Percentiles rank a stretch among this genome's conserved stretches.
Evolutionary conservation across 495 filamentous ascomycete species (phyloP).

Genomic region (Recurvomyces mirabilis): DNA sequence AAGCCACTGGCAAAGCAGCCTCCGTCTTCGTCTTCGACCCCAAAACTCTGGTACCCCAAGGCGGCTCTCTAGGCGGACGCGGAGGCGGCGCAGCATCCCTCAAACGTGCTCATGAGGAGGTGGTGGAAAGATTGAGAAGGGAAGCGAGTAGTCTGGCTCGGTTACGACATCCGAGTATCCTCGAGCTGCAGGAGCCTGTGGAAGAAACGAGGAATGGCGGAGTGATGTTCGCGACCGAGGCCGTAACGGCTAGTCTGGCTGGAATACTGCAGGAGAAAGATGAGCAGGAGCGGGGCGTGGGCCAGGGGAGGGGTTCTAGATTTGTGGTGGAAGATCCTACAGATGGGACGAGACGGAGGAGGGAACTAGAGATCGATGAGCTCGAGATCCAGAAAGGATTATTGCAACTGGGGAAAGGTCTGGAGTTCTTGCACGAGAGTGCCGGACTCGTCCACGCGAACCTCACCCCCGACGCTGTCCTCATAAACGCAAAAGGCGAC

Average conservation of each 20-base stretch:
- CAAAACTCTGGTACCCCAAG: constrained; percentile 60
- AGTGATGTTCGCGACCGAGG: constrained; percentile 90
- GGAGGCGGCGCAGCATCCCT: constrained; percentile 52
- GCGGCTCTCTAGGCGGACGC: constrained; percentile 35
- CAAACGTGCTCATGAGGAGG: constrained; percentile 75
- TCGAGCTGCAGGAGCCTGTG: constrained; percentile 89
- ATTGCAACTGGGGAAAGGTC: constrained; percentile 80
- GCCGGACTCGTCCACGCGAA: constrained; percentile 90
- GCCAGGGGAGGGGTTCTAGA: constrained; percentile 59
- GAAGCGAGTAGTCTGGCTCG: constrained; percentile 79
- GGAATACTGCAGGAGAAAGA: constrained; percentile 79
- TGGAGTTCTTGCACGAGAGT: constrained; percentile 95
- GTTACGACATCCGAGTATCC: constrained; percentile 77
- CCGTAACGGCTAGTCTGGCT: constrained; percentile 76
- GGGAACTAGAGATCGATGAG: constrained; percentile 92
- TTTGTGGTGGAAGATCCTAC: constrained; percentile 75
- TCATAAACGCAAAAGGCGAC: constrained; percentile 91
- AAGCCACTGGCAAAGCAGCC: constrained; percentile 71
- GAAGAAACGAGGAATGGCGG: constrained; percentile 86
- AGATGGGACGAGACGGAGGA: constrained; percentile 53
- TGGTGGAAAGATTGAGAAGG: constrained; percentile 78
- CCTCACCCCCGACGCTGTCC: constrained; percentile 87
- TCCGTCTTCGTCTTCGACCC: constrained; percentile 93
- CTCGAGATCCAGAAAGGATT: constrained; percentile 95
- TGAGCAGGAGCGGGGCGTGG: constrained; percentile 64